Conservation (phyloP, 139 green algal species). For the Chlamydomonas sp. region DNA sequence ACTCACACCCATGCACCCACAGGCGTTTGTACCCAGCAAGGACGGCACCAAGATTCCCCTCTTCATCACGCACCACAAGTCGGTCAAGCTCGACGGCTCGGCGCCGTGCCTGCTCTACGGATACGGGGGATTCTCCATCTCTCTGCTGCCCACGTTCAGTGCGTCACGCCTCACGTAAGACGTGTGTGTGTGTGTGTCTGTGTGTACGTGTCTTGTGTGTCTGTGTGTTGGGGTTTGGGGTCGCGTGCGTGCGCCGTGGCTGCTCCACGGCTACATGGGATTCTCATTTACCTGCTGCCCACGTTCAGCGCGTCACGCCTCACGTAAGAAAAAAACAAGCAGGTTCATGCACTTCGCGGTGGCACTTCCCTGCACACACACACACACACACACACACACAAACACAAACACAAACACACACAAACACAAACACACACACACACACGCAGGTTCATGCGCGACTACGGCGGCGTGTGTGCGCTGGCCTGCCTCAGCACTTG, state of each 20-base stretch:
- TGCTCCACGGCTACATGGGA: conserved; percentile 90
- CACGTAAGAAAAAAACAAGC: too few relatives aligned
- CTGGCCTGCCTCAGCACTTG: too few relatives aligned
- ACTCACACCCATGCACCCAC: conserved; percentile 7
- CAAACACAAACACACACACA: too few relatives aligned
- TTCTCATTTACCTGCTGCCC: conserved; percentile 87
- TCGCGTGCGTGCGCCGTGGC: conserved; percentile 63
- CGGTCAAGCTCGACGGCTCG: conserved; percentile 41
- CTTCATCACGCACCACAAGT: conserved; percentile 64
- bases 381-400: too few relatives aligned
- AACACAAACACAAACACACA: too few relatives aligned
- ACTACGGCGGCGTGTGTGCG: too few relatives aligned
- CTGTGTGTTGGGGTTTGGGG: too few relatives aligned
- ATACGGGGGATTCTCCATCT: conserved; percentile 92
- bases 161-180: conserved; percentile 37
- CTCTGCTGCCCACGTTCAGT: conserved; percentile 72
- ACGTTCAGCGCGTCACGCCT: conserved; percentile 58
- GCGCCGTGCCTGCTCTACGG: conserved; percentile 83
- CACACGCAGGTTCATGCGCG: too few relatives aligned
- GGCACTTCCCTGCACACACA: too few relatives aligned
- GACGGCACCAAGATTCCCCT: conserved; percentile 80
- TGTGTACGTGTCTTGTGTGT: too few relatives aligned
- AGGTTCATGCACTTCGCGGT: too few relatives aligned
- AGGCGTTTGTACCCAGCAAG: conserved; percentile 72
- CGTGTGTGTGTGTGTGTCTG: too few relatives aligned